A percentile compares a stretch with the other conserved stretches of the same genome.
These are phyloP conservation scores for Pyrenula massariospora DNA, from an alignment of 495 filamentous ascomycete species.

Conservation along the genomic window DNA sequence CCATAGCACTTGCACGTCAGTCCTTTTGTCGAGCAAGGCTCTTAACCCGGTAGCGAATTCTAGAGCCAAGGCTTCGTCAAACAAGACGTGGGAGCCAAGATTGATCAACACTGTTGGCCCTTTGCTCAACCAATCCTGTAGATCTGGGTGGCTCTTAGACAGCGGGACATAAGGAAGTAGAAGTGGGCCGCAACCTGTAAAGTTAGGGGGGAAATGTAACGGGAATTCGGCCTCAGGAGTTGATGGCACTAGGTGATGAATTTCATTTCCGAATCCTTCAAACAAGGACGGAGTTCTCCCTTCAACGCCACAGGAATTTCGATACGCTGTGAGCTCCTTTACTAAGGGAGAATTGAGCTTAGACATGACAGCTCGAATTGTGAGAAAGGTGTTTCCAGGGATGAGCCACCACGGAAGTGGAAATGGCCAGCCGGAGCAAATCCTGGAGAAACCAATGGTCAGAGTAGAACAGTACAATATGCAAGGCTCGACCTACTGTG, in stretches of 20 bases:
- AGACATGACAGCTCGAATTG: neutral
- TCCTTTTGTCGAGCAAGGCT: conserved; percentile 10
- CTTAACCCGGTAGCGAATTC: conserved; percentile 24
- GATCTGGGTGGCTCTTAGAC: conserved; percentile 12
- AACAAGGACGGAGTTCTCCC: conserved; percentile 2
- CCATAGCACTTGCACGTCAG: conserved; percentile 28
- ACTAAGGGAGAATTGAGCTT: neutral
- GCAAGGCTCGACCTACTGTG: conserved; percentile 10
- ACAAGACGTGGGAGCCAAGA: conserved; percentile 13
- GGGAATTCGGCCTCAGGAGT: conserved; percentile 9
- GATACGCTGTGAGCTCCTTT: conserved; percentile 4
- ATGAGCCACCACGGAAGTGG: conserved; percentile 18
- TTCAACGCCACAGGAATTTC: conserved; percentile 6
- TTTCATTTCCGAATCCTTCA: neutral
- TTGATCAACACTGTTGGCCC: conserved; percentile 27
- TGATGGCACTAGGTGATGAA: conserved; percentile 4
- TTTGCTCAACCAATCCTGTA: conserved; percentile 20
- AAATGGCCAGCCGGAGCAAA: conserved; percentile 22
- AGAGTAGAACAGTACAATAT: neutral
- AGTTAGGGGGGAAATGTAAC: conserved; percentile 3
- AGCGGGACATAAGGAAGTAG: conserved; percentile 7
- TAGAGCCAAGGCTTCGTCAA: conserved; percentile 3
- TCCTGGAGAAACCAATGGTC: conserved; percentile 3
- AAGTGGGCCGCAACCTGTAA: conserved; percentile 13
- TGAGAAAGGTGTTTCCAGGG: conserved; percentile 20